Base-by-base conservation (phyloP, 163 green algal species). In the Chlorella variabilis region DNA sequence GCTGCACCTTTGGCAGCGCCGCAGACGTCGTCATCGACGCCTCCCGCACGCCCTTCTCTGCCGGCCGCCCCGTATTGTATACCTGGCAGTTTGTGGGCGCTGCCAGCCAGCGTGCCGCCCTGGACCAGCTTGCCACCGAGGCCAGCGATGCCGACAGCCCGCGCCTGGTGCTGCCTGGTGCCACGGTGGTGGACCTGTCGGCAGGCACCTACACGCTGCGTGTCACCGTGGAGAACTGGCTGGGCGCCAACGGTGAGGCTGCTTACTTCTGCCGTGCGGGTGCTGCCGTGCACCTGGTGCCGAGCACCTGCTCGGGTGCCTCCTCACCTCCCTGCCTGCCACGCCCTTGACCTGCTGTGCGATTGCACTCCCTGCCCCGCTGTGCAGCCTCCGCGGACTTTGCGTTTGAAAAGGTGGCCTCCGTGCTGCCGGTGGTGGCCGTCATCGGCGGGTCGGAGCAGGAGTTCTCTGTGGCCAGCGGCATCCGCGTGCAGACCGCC, bases 211-310 rank as follows among this genome's bases (percentile, higher is more conserved):
- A 78, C 54, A 54, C 38, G 17, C 11, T 78, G 31, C 23, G 18
- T 21, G 33, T 78, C 25, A 78, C 71, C 27, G 71, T 39, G 27
- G 36, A 25, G 49, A 58, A 54, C 36, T 78, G 71, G 71, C 71
- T 78, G 51, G 71, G 54, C 36, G 36, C n/a, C 9, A 54, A 38
- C 2, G n/a, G 70, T 77, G 34, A 49, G 70, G 42, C n/a, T n/a
- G n/a, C n/a, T n/a, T n/a, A n/a, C n/a, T n/a, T n/a, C n/a, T n/a
- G n/a, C n/a, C n/a, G n/a, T n/a, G 23, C 23, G 23, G 54, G 54
- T 29, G 54, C 54, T n/a, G 54, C 54, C 15, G 18, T 63, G 1
- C n/a, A n/a, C n/a, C n/a, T n/a, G n/a, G n/a, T n/a, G n/a, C n/a
- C n/a, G n/a, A n/a, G n/a, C n/a, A n/a, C n/a, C n/a, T n/a, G 61